These are phyloP conservation scores for Acacia melanoxylon DNA, from an alignment of 306 rosid species.

Conservation along the genomic window DNA sequence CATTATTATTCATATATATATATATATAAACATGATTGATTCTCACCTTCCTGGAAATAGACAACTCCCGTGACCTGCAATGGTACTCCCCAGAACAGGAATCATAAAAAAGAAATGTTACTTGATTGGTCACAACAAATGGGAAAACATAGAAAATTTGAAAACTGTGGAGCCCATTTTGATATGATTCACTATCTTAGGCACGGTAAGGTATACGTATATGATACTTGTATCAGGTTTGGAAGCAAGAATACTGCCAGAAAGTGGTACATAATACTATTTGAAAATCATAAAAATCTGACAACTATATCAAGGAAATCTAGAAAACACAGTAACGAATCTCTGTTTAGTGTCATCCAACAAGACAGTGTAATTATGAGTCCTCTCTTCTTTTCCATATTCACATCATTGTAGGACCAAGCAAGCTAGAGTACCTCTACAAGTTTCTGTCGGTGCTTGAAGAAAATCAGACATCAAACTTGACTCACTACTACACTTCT, in stretches of 20 bases:
- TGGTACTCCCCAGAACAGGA: constrained; percentile 41
- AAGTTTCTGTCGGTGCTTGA: constrained; percentile 19
- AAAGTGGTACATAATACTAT: constrained; percentile 3
- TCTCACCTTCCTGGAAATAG: constrained; percentile 86
- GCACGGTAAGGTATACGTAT: background rate
- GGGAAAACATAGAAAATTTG: constrained; percentile 12
- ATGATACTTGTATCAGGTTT: constrained; percentile 19
- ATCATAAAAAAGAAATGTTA: background rate
- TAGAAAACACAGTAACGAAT: constrained; percentile 36
- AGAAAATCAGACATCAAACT: background rate
- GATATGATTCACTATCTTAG: background rate
- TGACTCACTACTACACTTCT: too few relatives aligned
- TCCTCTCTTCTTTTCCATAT: background rate
- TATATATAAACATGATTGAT: background rate
- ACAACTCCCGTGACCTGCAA: constrained; percentile 88
- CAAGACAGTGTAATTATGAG: constrained; percentile 10
- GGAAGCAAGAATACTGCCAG: constrained; percentile 24
- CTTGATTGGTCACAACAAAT: constrained; percentile 3
- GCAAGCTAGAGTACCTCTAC: background rate
- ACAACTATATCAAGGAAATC: constrained; percentile 21
- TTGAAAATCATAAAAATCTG: background rate
- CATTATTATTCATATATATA: background rate
- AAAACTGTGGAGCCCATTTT: constrained; percentile 41
- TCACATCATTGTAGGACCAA: background rate
- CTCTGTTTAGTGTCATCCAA: constrained; percentile 29